Conservation (phyloP, 805 yeast genomes). For the Starmerella roubikii region DNA sequence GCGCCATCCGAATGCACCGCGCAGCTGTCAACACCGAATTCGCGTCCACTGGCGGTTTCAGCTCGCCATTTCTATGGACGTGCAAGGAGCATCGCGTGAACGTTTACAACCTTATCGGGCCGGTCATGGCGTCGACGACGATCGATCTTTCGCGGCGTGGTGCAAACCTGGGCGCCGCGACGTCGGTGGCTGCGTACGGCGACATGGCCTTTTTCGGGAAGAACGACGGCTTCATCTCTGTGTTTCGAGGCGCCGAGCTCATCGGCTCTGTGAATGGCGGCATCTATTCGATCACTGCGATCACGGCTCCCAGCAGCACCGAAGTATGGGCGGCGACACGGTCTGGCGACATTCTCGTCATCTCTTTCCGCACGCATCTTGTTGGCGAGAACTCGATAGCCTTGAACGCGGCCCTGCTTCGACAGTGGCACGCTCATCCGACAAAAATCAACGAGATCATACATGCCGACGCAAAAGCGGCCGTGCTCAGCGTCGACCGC, state of each 20-base stretch:
- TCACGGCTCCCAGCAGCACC: conserved; percentile 15
- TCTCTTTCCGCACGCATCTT: conserved; percentile 18
- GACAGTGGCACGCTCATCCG: conserved; percentile 30
- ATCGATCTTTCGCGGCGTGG: conserved; percentile 14
- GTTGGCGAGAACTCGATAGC: conserved; percentile 1
- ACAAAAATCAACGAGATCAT: conserved; percentile 19
- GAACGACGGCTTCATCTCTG: conserved; percentile 29
- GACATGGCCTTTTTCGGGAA: conserved; percentile 29
- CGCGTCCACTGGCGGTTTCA: conserved; percentile 3
- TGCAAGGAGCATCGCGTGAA: conserved; percentile 24
- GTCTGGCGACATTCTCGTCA: conserved; percentile 27
- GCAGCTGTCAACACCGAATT: not conserved
- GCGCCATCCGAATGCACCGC: conserved; percentile 3
- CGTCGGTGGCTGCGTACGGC: conserved; percentile 16
- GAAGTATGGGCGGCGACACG: conserved; percentile 29
- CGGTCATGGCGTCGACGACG: conserved; percentile 10
- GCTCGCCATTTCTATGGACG: conserved; percentile 24
- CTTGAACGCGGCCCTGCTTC: conserved; percentile 25
- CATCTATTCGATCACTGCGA: conserved; percentile 24
- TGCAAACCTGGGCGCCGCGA: conserved; percentile 11
- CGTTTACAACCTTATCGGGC: conserved; percentile 23
- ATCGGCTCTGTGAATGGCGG: conserved; percentile 24
- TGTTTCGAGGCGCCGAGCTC: conserved; percentile 20
- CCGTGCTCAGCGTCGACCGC: conserved; percentile 8
- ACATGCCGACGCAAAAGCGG: conserved; percentile 9